Evolutionary conservation across 2,329 filamentous ascomycete species (phyloP), one percentile per base, ranked within the genome.

Genomic region (Periconia sp.): DNA sequence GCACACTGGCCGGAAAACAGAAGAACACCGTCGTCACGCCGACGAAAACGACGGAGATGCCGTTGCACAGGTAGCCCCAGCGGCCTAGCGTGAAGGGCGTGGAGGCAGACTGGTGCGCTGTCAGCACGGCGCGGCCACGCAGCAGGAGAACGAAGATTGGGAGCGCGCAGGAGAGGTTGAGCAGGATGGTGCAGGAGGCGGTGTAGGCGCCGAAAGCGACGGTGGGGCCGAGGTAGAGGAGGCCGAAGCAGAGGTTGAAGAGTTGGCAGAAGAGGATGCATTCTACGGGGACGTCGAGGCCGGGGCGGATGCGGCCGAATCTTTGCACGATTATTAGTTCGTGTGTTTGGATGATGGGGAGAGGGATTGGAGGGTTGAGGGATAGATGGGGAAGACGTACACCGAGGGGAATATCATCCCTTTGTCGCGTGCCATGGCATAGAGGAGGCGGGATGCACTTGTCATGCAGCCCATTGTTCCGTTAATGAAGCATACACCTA

Each of bases 151-250:
- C 23, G 13, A 23, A 13, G 22, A 77, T 63, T 2, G 75, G 75
- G 7, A 75, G 61, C 5, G 67, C 73, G 22, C 76, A 78, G 1
- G 74, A 76, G 1, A 78, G 57, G 43, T 76, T 76, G 2, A 77
- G 65, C 31, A 77, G 70, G 10, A 77, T 70, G 11, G 74, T 77
- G 50, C 69, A 73, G 16, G 68, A 73, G 4, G 74, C 70, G 0
- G 75, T 67, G 44, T 77, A 75, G 5, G 75, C 74, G 37, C 70
- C 73, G 35, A 78, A 78, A 1, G 76, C 75, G 9, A 76, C 75
- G 11, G 67, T 68, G 1, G 73, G 75, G 1, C 74, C 75, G 0
- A 77, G 64, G 41, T 77, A 78, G 4, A 78, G 61, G 2, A 78
- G 65, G 2, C 74, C 75, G 30, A 78, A 76, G 11, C 73, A 50